Conservation (phyloP, 2,329 filamentous ascomycete genomes). For the Mycosphaerella arachidis region DNA sequence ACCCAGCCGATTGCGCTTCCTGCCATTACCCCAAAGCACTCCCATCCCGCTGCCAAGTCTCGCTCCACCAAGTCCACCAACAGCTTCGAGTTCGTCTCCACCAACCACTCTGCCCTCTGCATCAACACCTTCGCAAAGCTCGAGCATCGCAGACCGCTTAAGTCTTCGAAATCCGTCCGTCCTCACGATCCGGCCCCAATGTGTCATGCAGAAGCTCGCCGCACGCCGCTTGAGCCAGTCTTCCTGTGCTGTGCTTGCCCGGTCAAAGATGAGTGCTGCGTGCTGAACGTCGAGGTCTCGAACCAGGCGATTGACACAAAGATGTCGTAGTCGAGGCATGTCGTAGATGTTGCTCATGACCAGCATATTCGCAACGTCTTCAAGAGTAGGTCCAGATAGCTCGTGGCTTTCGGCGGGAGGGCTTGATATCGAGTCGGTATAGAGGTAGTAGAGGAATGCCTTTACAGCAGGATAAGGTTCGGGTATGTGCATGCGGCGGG, state of each 20-base stretch:
- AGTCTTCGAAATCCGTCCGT: constrained; percentile 81
- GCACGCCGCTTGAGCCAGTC: constrained; percentile 90
- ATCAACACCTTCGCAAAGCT: constrained; percentile 89
- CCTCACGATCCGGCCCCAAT: constrained; percentile 92
- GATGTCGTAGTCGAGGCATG: constrained; percentile 82
- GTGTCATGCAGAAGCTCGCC: constrained; percentile 80
- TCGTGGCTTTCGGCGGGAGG: constrained; percentile 24
- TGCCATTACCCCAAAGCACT: constrained; percentile 32
- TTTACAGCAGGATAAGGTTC: constrained; percentile 93
- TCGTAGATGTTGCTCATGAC: constrained; percentile 99
- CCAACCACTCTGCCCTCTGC: constrained; percentile 86
- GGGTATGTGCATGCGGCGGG: constrained; percentile 94
- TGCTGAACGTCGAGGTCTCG: constrained; percentile 92
- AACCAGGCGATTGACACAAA: constrained; percentile 85
- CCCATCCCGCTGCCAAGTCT: constrained; percentile 39
- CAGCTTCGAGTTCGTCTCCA: constrained; percentile 72
- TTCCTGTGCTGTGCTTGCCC: constrained; percentile 81
- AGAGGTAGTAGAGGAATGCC: constrained; percentile 92
- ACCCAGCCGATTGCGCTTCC: constrained; percentile 42
- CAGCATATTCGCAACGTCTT: constrained; percentile 86
- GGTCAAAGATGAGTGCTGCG: constrained; percentile 94
- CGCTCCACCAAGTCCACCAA: constrained; percentile 51
- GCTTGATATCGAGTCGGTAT: constrained; percentile 78
- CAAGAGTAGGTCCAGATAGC: constrained; percentile 53
- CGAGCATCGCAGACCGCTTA: constrained; percentile 73